Percentiles rank a stretch among this genome's conserved stretches.
These are phyloP conservation scores for Escovopsis sp. DNA, from an alignment of 2,329 filamentous ascomycete species.

Conservation along the genomic window DNA sequence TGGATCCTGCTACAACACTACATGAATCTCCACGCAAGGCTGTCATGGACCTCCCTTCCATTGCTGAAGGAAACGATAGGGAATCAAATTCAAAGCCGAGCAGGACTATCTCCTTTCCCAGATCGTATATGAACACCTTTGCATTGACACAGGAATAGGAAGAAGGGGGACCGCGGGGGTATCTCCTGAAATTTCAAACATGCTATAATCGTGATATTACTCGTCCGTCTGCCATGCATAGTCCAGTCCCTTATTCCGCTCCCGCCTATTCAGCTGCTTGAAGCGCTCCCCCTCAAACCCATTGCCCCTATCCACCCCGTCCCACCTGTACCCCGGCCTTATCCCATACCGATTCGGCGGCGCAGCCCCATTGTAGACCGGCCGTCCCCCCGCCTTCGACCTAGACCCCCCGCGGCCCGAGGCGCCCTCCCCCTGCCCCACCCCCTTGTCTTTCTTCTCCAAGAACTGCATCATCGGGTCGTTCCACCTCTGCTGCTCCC, in stretches of 20 bases:
- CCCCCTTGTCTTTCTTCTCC: conserved; percentile 28
- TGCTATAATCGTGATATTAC: conserved; percentile 23
- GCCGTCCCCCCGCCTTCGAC: conserved; percentile 29
- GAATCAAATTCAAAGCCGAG: too few relatives aligned
- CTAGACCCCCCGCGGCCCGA: conserved; percentile 9
- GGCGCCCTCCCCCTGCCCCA: too few relatives aligned
- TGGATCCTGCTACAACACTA: too few relatives aligned
- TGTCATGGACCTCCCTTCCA: too few relatives aligned
- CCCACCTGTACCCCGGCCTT: conserved; percentile 83
- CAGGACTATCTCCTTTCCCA: too few relatives aligned
- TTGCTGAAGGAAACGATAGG: too few relatives aligned
- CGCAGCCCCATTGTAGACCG: conserved; percentile 62
- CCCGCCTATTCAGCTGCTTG: conserved; percentile 64
- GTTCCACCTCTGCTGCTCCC: conserved; percentile 68
- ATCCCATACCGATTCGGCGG: conserved; percentile 92
- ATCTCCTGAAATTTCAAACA: neutral
- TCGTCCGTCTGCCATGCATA: conserved; percentile 97
- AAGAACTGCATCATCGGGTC: conserved; percentile 82
- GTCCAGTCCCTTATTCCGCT: conserved; percentile 63
- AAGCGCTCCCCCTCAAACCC: conserved; percentile 92
- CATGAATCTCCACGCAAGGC: too few relatives aligned
- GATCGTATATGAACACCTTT: too few relatives aligned
- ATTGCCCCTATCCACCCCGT: conserved; percentile 87
- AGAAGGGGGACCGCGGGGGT: neutral
- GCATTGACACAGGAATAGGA: too few relatives aligned